Percentiles rank a stretch among this genome's conserved stretches.
phyloP scores from a whole-genome alignment of 176 grass and related monocot genomes.

The Carex cristatella region DNA sequence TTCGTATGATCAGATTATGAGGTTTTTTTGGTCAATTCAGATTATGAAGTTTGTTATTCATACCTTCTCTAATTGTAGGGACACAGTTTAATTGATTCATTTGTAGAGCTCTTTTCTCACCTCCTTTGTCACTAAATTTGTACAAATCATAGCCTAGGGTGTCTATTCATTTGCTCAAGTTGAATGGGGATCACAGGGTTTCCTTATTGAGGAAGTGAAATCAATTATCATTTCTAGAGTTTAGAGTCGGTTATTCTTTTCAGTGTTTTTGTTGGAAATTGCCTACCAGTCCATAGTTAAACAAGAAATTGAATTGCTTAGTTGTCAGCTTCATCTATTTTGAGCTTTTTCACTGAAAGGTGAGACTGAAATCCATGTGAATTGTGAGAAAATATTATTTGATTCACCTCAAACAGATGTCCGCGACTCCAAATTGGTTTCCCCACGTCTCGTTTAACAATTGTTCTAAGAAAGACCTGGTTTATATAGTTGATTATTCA shows the following conservation, averaged over 20 bases:
- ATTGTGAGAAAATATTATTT: background rate
- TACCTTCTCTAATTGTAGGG: background rate
- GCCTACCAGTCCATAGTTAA: background rate
- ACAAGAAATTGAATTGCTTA: background rate
- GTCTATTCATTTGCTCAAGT: background rate
- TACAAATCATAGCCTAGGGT: constrained; percentile 5
- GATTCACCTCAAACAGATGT: background rate
- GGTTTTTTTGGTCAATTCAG: no score
- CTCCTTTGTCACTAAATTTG: constrained; percentile 20
- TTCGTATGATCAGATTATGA: background rate
- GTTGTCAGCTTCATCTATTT: background rate
- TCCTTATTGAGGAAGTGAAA: background rate
- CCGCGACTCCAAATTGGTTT: constrained; percentile 34
- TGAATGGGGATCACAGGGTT: background rate
- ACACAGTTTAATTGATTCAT: background rate
- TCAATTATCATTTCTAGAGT: background rate
- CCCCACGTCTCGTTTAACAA: constrained; percentile 1
- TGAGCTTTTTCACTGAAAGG: background rate
- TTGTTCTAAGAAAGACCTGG: constrained; percentile 37
- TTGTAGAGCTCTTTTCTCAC: background rate
- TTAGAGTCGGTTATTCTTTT: background rate
- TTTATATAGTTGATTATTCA: constrained; percentile 18
- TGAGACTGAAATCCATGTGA: background rate
- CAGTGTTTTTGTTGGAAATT: constrained; percentile 12
- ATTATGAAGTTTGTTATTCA: background rate